phyloP scores from a whole-genome alignment of 192 early-diverging fungal genomes.

The Allomyces arbusculus region DNA sequence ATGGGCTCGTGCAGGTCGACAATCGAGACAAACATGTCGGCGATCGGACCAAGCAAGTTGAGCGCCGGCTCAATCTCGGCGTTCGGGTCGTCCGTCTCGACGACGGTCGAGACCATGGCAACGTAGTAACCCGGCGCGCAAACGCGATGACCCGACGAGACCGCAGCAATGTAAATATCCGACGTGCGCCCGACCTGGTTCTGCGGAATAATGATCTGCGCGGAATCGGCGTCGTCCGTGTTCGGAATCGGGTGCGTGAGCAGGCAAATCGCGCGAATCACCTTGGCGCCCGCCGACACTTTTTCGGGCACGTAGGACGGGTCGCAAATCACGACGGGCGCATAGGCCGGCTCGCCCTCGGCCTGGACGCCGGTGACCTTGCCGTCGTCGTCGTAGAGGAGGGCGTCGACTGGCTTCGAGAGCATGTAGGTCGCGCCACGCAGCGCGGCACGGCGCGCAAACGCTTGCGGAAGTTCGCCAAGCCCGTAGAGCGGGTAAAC shows the following conservation, averaged over 20 bases:
- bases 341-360: constrained; percentile 61
- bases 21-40: constrained; percentile 75
- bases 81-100: constrained; percentile 81
- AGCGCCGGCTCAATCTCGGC: constrained; percentile 75
- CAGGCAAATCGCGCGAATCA: constrained; percentile 92
- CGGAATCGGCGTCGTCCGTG: constrained; percentile 61
- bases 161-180: constrained; percentile 88
- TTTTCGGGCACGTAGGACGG: constrained; percentile 75
- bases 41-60: constrained; percentile 70
- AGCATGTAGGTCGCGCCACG: constrained; percentile 99
- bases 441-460: constrained; percentile 77
- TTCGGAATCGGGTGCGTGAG: constrained; percentile 80
- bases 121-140: constrained; percentile 69
- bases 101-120: constrained; percentile 93
- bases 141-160: constrained; percentile 76
- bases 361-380: constrained; percentile 75
- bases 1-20: constrained; percentile 71
- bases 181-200: constrained; percentile 81
- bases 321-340: constrained; percentile 82
- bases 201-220: constrained; percentile 95
- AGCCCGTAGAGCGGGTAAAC: constrained; percentile 97
- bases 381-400: constrained; percentile 64
- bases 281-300: constrained; percentile 62
- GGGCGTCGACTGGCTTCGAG: constrained; percentile 71
- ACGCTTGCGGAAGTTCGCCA: constrained; percentile 93